Percentiles rank a stretch among this genome's conserved stretches.
Evolutionary conservation across 2,329 filamentous ascomycete species (phyloP).

Genomic region (Cordyceps militaris): DNA sequence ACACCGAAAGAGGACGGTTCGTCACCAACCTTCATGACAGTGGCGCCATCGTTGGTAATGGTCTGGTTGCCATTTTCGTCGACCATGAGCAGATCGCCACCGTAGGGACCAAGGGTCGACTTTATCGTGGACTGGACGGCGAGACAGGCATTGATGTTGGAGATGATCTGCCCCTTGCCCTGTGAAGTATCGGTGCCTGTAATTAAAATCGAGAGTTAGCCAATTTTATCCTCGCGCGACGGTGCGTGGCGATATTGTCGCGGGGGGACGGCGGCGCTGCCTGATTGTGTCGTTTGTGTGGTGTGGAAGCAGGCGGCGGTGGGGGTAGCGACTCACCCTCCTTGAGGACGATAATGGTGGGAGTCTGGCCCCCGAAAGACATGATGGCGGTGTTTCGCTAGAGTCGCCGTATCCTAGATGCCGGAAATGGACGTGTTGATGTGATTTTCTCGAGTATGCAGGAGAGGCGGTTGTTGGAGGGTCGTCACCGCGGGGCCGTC

Average conservation of each 20-base stretch:
- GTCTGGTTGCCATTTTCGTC: constrained; percentile 94
- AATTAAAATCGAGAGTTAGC: constrained; percentile 17
- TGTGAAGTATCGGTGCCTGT: constrained; percentile 94
- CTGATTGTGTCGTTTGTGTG: constrained; percentile 9
- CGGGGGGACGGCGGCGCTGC: neutral
- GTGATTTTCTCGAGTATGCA: constrained; percentile 16
- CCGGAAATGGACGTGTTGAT: constrained; percentile 5
- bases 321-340: constrained; percentile 64
- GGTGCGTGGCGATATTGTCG: neutral
- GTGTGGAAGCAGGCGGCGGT: constrained; percentile 25
- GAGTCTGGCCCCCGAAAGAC: constrained; percentile 96
- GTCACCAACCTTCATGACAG: constrained; percentile 83
- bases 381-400: constrained; percentile 42
- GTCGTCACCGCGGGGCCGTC: constrained; percentile 21
- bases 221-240: neutral
- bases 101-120: constrained; percentile 91
- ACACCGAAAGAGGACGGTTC: neutral
- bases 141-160: constrained; percentile 97
- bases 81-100: constrained; percentile 91
- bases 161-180: constrained; percentile 91
- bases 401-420: constrained; percentile 4
- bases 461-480: constrained; percentile 14
- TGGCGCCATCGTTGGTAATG: constrained; percentile 98
- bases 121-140: constrained; percentile 95
- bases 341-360: constrained; percentile 96